Evolutionary conservation across 2,329 filamentous ascomycete genomes (phyloP), one percentile per base, ranked within the genome.

Genomic region (Aphanoascus verrucosus): DNA sequence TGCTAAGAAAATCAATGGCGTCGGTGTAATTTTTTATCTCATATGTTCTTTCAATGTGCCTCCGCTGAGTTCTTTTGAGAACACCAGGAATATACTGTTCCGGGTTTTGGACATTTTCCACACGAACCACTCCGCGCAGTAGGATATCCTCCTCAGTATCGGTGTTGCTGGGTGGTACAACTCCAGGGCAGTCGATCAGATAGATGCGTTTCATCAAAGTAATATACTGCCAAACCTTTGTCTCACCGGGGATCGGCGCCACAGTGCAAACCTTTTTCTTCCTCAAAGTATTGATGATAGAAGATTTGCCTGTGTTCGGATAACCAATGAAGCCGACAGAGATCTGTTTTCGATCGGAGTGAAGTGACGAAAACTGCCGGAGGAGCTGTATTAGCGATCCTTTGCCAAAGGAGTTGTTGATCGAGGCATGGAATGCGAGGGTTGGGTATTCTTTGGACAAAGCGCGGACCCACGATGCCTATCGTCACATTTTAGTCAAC

Each of bases 211-310:
- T 94, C 86, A 94, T 95, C 56, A 97, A 72, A 2, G 89, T 95
- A 60, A 96, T 88, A 65, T 96, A 96, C 68, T 96, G 91, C 91
- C 93, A 97, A 31, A 96, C 86, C 72, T 96, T 97, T 34, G 91
- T 97, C 74, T 96, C 90, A 12, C 90, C 93, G 5, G 93, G 91
- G 57, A 97, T 95, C 5, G 91, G 93, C 5, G 93, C 93, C 2
- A 94, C 88, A 14, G 79, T 93, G 73, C 90, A 90, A 40, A 96
- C 90, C 68, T 93, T 90, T 76, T 96, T 97, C 69, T 89, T 91
- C 44, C 89, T 81, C 2, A 98, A 74, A 0, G 91, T 95, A 72
- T 98, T 98, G 73, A 98, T 97, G 61, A 98, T 93, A 42, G 87
- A 93, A 2, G 87, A 94, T 70, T 98, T 98, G 62, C 93, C 93